phyloP scores from a whole-genome alignment of 2,329 filamentous ascomycete species.

The Trichoderma gracile region DNA sequence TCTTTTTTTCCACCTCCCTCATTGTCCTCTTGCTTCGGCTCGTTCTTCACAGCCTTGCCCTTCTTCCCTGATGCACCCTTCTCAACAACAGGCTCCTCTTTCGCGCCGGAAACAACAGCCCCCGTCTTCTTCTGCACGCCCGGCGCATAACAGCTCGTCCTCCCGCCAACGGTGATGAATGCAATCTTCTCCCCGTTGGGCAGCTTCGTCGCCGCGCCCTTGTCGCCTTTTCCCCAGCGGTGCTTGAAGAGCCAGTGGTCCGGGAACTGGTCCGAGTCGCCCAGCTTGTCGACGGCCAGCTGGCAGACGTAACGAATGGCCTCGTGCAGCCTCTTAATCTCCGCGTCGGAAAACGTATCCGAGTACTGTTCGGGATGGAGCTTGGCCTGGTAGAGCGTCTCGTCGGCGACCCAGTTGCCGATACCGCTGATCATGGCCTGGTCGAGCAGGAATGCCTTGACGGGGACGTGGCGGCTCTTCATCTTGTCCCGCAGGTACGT shows the following conservation, averaged over 20 bases:
- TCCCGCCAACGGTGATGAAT: slow-evolving; percentile 84
- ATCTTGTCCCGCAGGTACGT: slow-evolving; percentile 74
- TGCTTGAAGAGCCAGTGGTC: slow-evolving; percentile 85
- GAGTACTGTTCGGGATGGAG: slow-evolving; percentile 93
- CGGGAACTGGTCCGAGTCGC: slow-evolving; percentile 82
- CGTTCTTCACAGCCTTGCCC: slow-evolving; percentile 12
- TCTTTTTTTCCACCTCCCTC: not conserved
- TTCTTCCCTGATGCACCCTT: slow-evolving; percentile 34
- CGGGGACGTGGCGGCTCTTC: slow-evolving; percentile 73
- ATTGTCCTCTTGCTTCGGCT: slow-evolving; percentile 30
- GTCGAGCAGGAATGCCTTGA: slow-evolving; percentile 86
- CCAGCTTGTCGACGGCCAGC: slow-evolving; percentile 74
- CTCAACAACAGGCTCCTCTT: slow-evolving; percentile 42
- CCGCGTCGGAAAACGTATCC: slow-evolving; percentile 71
- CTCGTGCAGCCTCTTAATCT: slow-evolving; percentile 71
- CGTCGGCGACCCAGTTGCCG: slow-evolving; percentile 96
- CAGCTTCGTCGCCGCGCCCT: slow-evolving; percentile 63
- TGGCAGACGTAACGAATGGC: slow-evolving; percentile 77
- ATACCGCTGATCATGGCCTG: slow-evolving; percentile 88
- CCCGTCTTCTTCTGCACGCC: slow-evolving; percentile 79
- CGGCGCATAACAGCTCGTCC: slow-evolving; percentile 88
- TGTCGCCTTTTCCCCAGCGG: slow-evolving; percentile 88
- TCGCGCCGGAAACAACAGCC: slow-evolving; percentile 43
- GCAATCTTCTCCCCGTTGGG: slow-evolving; percentile 84
- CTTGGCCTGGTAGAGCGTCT: slow-evolving; percentile 84